Evolutionary conservation across 768 basidiomycete species (phyloP).

Genomic region (Lactifluus subvellereus): DNA sequence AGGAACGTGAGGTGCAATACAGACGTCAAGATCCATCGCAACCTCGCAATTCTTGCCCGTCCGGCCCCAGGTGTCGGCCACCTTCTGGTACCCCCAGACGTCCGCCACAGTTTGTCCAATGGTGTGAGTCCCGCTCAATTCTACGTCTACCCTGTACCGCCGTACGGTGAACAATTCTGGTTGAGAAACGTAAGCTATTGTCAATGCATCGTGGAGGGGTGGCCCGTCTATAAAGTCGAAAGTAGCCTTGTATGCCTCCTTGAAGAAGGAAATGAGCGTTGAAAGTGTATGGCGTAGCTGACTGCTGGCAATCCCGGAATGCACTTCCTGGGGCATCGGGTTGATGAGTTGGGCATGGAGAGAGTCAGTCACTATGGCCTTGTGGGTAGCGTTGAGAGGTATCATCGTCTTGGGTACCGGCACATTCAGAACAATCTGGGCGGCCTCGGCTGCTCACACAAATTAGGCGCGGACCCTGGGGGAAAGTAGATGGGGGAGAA

Average conservation of each 20-base stretch:
- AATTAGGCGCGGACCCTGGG: neutral
- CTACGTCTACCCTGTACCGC: conserved; percentile 80
- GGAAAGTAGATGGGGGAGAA: conserved; percentile 14
- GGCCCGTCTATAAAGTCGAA: conserved; percentile 85
- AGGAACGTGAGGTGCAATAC: conserved; percentile 25
- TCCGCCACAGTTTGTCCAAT: conserved; percentile 80
- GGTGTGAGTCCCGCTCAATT: conserved; percentile 59
- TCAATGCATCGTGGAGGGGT: conserved; percentile 82
- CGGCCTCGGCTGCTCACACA: conserved; percentile 57
- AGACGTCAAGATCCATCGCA: conserved; percentile 60
- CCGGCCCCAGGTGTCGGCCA: conserved; percentile 65
- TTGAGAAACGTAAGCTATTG: conserved; percentile 67
- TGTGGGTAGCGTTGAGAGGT: conserved; percentile 85
- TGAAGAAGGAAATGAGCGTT: conserved; percentile 70
- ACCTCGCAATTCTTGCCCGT: conserved; percentile 74
- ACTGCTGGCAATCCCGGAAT: conserved; percentile 30
- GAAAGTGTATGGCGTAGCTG: conserved; percentile 68
- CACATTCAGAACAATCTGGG: conserved; percentile 71
- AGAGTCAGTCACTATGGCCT: conserved; percentile 60
- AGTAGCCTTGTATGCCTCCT: conserved; percentile 59
- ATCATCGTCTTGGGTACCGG: conserved; percentile 71
- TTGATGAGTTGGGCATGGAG: conserved; percentile 51
- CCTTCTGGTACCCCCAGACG: conserved; percentile 54
- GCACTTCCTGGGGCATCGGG: conserved; percentile 24
- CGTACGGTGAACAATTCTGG: conserved; percentile 58